These are phyloP conservation scores for Blastobotrys buckinghamii DNA, from an alignment of 1,139 yeast species.

Conservation along the genomic window DNA sequence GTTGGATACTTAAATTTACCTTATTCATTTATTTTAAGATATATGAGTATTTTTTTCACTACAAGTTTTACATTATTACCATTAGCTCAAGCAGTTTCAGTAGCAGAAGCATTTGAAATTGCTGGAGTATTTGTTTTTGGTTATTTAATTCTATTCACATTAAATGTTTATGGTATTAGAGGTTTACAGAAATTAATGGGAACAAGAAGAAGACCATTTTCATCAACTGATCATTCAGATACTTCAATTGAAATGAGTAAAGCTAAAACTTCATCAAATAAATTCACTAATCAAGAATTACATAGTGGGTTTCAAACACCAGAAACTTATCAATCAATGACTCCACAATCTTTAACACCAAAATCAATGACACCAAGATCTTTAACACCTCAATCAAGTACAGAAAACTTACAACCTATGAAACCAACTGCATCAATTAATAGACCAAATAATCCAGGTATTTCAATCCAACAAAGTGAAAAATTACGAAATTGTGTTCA, in stretches of 20 bases:
- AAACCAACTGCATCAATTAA: conserved; percentile 4
- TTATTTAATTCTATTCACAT: conserved; percentile 46
- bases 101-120: conserved; percentile 63
- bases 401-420: background rate
- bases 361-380: background rate
- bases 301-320: background rate
- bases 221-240: background rate
- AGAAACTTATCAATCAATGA: background rate
- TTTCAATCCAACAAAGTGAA: conserved; percentile 4
- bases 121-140: conserved; percentile 70
- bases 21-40: conserved; percentile 61
- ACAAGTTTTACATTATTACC: conserved; percentile 74
- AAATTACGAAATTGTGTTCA: conserved; percentile 3
- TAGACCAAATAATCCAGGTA: conserved; percentile 8
- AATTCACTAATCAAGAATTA: background rate
- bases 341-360: background rate
- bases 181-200: conserved; percentile 37
- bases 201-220: conserved; percentile 27
- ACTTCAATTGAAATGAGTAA: background rate
- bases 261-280: background rate
- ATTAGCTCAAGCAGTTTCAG: conserved; percentile 54
- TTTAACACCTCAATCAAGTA: background rate
- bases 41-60: conserved; percentile 76
- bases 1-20: conserved; percentile 52
- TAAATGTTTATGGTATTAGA: conserved; percentile 44